Percentiles rank a stretch among this genome's conserved stretches.
phyloP scores from a whole-genome alignment of 2,329 filamentous ascomycete species.

The Penicillium sp. region DNA sequence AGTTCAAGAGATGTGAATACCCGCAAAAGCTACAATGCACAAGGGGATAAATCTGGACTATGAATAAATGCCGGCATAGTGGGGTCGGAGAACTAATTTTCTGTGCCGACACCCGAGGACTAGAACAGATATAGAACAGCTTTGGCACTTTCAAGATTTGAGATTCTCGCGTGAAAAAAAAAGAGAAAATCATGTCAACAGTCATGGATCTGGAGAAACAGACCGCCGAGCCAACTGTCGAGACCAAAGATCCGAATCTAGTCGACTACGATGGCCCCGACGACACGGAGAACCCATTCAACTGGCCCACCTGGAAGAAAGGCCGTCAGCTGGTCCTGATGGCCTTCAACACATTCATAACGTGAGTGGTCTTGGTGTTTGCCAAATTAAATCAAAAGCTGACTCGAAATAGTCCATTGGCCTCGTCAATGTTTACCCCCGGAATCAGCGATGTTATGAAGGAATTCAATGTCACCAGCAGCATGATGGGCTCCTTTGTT shows the following conservation, averaged over 20 bases:
- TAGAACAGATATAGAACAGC: too few species aligned
- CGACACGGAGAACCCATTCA: constrained; percentile 35
- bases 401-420: constrained; percentile 3
- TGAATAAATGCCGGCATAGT: too few species aligned
- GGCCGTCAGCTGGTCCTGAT: constrained; percentile 19
- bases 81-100: too few species aligned
- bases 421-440: constrained; percentile 38
- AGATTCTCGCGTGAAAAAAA: too few species aligned
- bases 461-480: constrained; percentile 40
- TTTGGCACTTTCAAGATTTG: too few species aligned
- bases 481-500: constrained; percentile 50
- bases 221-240: not conserved
- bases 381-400: not conserved
- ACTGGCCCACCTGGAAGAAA: constrained; percentile 33
- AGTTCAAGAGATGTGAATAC: too few species aligned
- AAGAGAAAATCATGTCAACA: too few species aligned
- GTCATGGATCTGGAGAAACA: constrained; percentile 1
- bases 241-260: constrained; percentile 7
- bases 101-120: too few species aligned
- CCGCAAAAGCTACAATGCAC: too few species aligned
- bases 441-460: constrained; percentile 28
- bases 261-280: constrained; percentile 28
- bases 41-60: too few species aligned
- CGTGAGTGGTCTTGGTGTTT: constrained; percentile 13
- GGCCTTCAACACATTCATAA: constrained; percentile 28